These are phyloP conservation scores for Metschnikowia dekortorum DNA, from an alignment of 805 yeast species.

Conservation along the genomic window DNA sequence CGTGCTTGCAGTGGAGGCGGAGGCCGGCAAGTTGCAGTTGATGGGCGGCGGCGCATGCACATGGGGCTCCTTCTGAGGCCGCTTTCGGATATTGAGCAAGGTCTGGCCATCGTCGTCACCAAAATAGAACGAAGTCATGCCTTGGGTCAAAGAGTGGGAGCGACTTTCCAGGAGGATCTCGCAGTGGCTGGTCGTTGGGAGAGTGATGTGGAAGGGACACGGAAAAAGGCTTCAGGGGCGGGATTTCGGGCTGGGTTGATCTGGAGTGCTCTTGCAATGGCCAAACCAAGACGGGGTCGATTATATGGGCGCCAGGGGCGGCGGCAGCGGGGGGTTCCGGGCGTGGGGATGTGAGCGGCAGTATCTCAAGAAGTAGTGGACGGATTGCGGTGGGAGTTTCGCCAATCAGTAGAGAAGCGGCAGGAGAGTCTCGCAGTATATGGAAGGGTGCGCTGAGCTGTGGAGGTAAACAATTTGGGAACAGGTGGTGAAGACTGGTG, in stretches of 20 bases:
- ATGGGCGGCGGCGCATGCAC: not conserved
- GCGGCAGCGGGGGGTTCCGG: not conserved
- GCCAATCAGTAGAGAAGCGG: not conserved
- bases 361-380: not conserved
- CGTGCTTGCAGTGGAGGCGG: not conserved
- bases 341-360: not conserved
- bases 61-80: not conserved
- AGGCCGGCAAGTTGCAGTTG: not conserved
- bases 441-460: not conserved
- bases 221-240: no score
- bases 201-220: not conserved
- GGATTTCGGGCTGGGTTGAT: no score
- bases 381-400: not conserved
- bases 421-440: not conserved
- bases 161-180: no score
- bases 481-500: no score
- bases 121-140: constrained; percentile 10
- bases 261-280: no score
- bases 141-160: no score
- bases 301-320: no score
- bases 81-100: not conserved
- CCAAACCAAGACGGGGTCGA: no score
- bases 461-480: no score
- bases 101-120: constrained; percentile 12
- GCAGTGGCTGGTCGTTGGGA: no score